These are phyloP conservation scores for Talaromyces proteolyticus DNA, from an alignment of 495 filamentous ascomycete species.

Conservation along the genomic window DNA sequence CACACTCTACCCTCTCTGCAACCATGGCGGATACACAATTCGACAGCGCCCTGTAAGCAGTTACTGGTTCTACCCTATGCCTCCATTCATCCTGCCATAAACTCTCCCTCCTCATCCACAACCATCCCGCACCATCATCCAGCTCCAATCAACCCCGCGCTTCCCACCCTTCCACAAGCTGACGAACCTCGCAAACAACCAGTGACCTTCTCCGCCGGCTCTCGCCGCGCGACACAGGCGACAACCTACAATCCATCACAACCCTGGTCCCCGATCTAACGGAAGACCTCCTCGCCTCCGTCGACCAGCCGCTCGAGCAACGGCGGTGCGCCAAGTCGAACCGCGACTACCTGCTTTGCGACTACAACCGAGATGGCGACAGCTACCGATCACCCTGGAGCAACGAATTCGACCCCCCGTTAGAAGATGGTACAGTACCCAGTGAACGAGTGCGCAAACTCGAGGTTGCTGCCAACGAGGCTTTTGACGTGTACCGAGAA, in stretches of 20 bases:
- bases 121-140: background rate
- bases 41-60: constrained; percentile 57
- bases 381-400: constrained; percentile 96
- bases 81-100: too few relatives aligned
- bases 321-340: constrained; percentile 80
- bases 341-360: constrained; percentile 95
- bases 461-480: constrained; percentile 89
- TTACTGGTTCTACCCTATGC: too few relatives aligned
- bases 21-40: constrained; percentile 53
- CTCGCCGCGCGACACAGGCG: constrained; percentile 82
- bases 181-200: constrained; percentile 9
- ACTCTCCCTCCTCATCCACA: too few relatives aligned
- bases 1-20: constrained; percentile 8
- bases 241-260: constrained; percentile 81
- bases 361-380: constrained; percentile 99
- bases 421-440: constrained; percentile 72
- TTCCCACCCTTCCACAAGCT: background rate
- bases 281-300: constrained; percentile 95
- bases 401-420: constrained; percentile 92
- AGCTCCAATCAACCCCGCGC: constrained; percentile 20
- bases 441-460: constrained; percentile 86
- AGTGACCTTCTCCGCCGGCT: constrained; percentile 98
- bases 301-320: constrained; percentile 89
- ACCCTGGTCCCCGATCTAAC: constrained; percentile 81
- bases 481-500: constrained; percentile 94